A percentile compares a stretch with the other conserved stretches of the same genome.
Conservation (phyloP, 73 alveolate species). For the Symbiodinium natans region DNA sequence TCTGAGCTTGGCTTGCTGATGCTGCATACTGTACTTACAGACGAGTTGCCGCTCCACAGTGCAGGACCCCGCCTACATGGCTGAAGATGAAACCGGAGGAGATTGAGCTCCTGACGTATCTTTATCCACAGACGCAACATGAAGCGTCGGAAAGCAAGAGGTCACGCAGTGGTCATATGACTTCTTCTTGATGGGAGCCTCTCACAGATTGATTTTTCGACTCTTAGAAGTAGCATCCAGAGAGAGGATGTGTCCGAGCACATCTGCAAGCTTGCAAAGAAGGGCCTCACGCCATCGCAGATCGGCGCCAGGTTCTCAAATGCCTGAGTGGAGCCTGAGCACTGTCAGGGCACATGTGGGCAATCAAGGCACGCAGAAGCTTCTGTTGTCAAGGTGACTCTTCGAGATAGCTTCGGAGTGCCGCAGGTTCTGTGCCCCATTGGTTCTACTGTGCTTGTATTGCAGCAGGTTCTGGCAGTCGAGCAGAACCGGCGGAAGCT, state of each 20-base stretch:
- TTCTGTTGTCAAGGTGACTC: constrained; percentile 55
- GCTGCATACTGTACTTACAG: no score
- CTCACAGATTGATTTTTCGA: background rate
- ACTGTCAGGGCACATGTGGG: background rate
- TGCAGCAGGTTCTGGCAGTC: no score
- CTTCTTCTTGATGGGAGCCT: no score
- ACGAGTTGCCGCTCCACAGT: background rate
- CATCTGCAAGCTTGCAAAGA: constrained; percentile 98
- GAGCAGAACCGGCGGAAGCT: no score
- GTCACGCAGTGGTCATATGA: no score
- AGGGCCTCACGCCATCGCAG: constrained; percentile 98
- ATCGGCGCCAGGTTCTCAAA: constrained; percentile 95
- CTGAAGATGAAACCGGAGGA: constrained; percentile 95
- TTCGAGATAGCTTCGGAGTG: constrained; percentile 98
- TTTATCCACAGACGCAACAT: no score
- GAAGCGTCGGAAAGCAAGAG: no score
- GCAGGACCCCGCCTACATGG: constrained; percentile 97
- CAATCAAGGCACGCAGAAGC: no score
- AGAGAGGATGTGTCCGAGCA: constrained; percentile 96
- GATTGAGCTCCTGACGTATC: no score
- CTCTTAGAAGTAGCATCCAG: background rate
- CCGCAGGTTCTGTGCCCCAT: constrained; percentile 93
- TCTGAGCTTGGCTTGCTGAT: no score
- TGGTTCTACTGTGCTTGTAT: background rate
- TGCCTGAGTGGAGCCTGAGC: no score